Evolutionary conservation across 2,329 filamentous ascomycete genomes (phyloP), one percentile per base, ranked within the genome.

Genomic region (Aspergillus fumigatiaffinis): DNA sequence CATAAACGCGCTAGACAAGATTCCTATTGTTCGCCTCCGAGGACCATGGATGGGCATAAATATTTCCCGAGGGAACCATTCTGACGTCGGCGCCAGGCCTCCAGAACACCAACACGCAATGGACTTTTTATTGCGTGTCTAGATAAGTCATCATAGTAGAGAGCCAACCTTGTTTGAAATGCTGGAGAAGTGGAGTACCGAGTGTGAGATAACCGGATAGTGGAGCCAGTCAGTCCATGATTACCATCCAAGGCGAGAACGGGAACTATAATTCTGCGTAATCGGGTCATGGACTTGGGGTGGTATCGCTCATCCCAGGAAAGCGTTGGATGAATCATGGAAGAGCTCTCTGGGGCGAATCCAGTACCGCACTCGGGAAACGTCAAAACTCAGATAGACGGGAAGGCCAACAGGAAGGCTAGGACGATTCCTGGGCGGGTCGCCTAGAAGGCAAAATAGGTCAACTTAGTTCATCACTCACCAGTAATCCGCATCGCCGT

Each of bases 41-140:
- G 44, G 20, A 47, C 44, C 44, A 47, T 47, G 21, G 44, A 14
- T 47, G 23, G 12, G 50, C 28, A 51, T 38, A 51, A 14, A 23
- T 47, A 47, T 47, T n/a, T 54, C 47, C 53, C 53, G 57, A 49
- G 38, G 53, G 49, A 52, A 26, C 51, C 50, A 26, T 49, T 59
- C 51, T 59, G 57, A 56, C 57, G 54, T 59, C 54, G 54, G 54
- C 26, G 56, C 50, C 41, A 50, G 29, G 49, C 47, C 51, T 44
- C 51, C 32, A 42, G 23, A 29, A 28, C 26, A 21, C 21, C 41
- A 47, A 47, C 44, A 14, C 26, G 44, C 32, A n/a, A 14, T 47
- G n/a, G 20, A 9, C 20, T 8, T n/a, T n/a, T n/a, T 21, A 44
- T 7, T 12, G 41, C 20, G 6, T 44, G 21, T 44, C 41, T 44